Evolutionary conservation across 495 filamentous ascomycete genomes (phyloP).

Genomic region (Podospora anserina): DNA sequence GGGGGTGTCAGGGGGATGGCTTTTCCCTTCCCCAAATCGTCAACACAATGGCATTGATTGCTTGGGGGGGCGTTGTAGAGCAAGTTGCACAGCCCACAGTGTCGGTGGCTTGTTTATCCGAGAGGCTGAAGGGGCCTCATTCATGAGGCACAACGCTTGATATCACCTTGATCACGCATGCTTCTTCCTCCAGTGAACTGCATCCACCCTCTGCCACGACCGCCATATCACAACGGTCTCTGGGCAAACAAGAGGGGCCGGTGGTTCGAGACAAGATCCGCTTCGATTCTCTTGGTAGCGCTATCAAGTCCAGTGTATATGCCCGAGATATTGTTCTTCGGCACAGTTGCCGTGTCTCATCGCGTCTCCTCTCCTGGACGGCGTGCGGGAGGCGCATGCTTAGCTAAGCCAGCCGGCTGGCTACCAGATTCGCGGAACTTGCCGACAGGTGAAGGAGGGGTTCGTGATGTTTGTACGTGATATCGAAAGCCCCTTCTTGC

Average conservation of each 20-base stretch:
- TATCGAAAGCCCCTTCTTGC: not conserved
- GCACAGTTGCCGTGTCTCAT: not conserved
- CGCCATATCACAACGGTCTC: not conserved
- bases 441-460: no score
- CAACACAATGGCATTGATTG: slow-evolving; percentile 4
- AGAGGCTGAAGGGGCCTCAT: no score
- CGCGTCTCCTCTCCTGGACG: not conserved
- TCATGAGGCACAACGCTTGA: not conserved
- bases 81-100: not conserved
- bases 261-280: not conserved
- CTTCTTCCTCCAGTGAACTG: not conserved
- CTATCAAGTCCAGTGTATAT: not conserved
- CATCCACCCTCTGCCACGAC: not conserved
- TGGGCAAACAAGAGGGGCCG: not conserved
- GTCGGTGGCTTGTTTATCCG: not conserved
- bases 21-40: not conserved
- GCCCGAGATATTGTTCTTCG: not conserved
- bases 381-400: no score
- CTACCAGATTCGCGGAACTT: not conserved
- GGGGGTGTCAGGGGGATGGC: not conserved
- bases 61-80: not conserved
- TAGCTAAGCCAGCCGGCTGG: not conserved
- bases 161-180: not conserved
- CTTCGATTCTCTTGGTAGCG: not conserved
- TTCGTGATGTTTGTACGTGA: not conserved